A percentile compares a stretch with the other conserved stretches of the same genome.
Conservation (phyloP, 352 stramenopile species). For the Phytophthora megakarya region DNA sequence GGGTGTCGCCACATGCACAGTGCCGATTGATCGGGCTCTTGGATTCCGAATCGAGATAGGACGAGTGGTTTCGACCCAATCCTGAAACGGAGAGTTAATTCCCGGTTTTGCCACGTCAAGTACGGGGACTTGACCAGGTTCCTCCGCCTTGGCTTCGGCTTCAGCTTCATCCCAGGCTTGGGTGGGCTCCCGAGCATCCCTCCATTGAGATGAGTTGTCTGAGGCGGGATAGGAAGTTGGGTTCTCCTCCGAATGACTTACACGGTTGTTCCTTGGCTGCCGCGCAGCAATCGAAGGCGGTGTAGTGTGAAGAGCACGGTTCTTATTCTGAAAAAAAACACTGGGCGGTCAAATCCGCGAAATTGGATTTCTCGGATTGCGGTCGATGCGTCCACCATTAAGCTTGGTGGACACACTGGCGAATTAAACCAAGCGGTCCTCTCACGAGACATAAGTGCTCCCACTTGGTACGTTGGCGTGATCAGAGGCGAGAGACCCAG, state of each 20-base stretch:
- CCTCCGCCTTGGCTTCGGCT: too few species aligned
- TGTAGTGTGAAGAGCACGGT: background rate
- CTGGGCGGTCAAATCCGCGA: background rate
- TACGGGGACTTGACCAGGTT: constrained; percentile 1
- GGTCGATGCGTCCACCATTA: background rate
- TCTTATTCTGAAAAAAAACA: constrained; percentile 20
- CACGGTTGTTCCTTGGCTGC: too few species aligned
- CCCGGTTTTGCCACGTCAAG: constrained; percentile 6
- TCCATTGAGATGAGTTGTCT: too few species aligned
- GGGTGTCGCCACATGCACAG: background rate
- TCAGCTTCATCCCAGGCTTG: too few species aligned
- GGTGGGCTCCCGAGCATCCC: too few species aligned
- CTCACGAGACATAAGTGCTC: constrained; percentile 6
- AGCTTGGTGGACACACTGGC: background rate
- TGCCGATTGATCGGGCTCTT: background rate
- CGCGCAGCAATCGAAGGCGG: constrained; percentile 11
- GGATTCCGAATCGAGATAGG: background rate
- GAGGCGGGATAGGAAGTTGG: too few species aligned
- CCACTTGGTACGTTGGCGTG: constrained; percentile 7
- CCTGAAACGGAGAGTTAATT: background rate
- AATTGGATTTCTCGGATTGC: constrained; percentile 2
- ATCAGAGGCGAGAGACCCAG: background rate
- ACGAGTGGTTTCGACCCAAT: background rate
- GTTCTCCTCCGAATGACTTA: too few species aligned
- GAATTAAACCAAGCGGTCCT: constrained; percentile 8